Percentiles rank a stretch among this genome's conserved stretches.
These are phyloP conservation scores for Picea abies DNA, from an alignment of 83 land plant genomes.

Conservation along the genomic window DNA sequence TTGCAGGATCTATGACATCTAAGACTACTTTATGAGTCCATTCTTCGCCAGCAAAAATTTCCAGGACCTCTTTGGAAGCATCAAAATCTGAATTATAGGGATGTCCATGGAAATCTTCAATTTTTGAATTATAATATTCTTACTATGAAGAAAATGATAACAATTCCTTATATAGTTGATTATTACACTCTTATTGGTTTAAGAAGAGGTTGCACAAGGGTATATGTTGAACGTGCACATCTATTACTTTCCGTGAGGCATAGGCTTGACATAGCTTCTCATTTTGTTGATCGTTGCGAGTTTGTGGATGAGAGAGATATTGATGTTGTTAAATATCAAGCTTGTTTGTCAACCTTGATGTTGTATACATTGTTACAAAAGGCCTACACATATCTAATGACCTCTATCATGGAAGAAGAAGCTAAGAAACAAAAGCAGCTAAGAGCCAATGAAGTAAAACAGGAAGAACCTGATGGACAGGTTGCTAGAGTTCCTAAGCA, in stretches of 20 bases:
- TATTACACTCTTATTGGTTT: no score
- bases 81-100: no score
- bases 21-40: slow-evolving; percentile 63
- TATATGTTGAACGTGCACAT: no score
- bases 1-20: slow-evolving; percentile 72
- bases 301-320: slow-evolving; percentile 51
- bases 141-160: no score
- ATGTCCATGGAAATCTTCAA: no score
- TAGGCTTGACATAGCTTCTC: slow-evolving; percentile 57
- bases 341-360: slow-evolving; percentile 56
- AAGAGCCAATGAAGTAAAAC: slow-evolving; percentile 19
- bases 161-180: no score
- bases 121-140: no score
- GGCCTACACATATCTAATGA: slow-evolving; percentile 52
- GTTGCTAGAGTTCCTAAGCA: slow-evolving; percentile 8
- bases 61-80: slow-evolving; percentile 66
- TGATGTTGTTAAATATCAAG: slow-evolving; percentile 58
- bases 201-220: no score
- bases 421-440: slow-evolving; percentile 43
- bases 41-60: slow-evolving; percentile 58
- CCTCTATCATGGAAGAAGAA: slow-evolving; percentile 51
- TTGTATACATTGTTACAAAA: slow-evolving; percentile 65
- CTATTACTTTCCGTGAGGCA: slow-evolving; percentile 45
- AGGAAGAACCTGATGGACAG: background rate
- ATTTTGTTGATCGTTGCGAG: slow-evolving; percentile 56